Evolutionary conservation across 169 alveolate genomes (phyloP).

Genomic region (Babesia divergens): DNA sequence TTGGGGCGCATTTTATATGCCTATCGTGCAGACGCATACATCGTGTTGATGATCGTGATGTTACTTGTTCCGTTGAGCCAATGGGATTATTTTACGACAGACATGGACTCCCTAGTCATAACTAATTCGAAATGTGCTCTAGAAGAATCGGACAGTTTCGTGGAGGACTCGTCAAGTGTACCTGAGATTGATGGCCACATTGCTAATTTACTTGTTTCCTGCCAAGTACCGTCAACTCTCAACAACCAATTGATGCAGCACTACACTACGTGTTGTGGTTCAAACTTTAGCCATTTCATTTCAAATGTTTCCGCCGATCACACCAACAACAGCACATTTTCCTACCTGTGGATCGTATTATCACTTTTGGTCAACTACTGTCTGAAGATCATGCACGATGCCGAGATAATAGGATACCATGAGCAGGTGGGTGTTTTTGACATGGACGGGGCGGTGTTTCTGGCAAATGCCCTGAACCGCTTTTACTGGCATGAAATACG

Average conservation of each 20-base stretch:
- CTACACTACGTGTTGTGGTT: constrained; percentile 28
- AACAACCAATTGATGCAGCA: constrained; percentile 12
- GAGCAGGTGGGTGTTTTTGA: constrained; percentile 15
- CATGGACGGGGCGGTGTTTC: constrained; percentile 48
- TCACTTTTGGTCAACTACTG: constrained; percentile 21
- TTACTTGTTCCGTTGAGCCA: constrained; percentile 6
- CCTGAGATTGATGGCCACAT: neutral
- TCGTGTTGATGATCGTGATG: constrained; percentile 1
- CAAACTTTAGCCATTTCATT: neutral
- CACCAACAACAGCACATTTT: constrained; percentile 23
- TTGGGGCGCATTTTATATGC: neutral
- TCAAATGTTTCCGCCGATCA: neutral
- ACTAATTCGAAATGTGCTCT: neutral
- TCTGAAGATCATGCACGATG: constrained; percentile 44
- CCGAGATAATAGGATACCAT: constrained; percentile 20
- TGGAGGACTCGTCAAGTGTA: neutral
- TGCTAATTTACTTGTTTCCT: neutral
- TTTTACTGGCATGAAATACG: constrained; percentile 21
- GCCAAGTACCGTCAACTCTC: neutral
- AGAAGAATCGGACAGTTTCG: neutral
- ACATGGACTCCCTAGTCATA: neutral
- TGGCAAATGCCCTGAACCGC: constrained; percentile 34
- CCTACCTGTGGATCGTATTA: constrained; percentile 28
- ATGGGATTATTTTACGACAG: constrained; percentile 7
- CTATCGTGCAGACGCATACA: neutral